These are phyloP conservation scores for Cytospora piceae DNA, from an alignment of 2,329 filamentous ascomycete genomes.

Conservation along the genomic window DNA sequence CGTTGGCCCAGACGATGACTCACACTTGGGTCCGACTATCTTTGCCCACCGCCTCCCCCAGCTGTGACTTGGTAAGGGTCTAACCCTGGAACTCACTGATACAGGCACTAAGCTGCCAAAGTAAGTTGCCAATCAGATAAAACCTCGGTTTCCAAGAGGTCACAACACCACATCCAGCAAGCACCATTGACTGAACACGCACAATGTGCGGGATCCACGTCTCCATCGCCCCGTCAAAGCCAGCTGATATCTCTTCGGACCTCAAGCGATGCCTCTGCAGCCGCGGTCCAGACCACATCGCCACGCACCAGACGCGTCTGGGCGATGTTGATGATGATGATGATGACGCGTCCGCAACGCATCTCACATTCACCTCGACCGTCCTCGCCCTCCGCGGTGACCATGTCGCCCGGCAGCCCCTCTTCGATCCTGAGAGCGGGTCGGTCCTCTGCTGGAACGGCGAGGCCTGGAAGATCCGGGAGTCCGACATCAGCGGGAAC, in stretches of 20 bases:
- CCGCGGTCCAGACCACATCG: slow-evolving; percentile 64
- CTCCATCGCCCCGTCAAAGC: slow-evolving; percentile 46
- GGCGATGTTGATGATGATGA: slow-evolving; percentile 24
- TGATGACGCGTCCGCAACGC: slow-evolving; percentile 39
- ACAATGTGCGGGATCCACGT: slow-evolving; percentile 66
- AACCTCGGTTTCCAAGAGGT: too few relatives aligned
- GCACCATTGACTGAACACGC: background rate
- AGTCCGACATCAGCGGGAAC: slow-evolving; percentile 67
- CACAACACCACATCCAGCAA: background rate
- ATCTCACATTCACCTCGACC: slow-evolving; percentile 74
- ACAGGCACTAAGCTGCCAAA: too few relatives aligned
- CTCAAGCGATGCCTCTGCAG: slow-evolving; percentile 54
- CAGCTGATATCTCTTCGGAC: slow-evolving; percentile 39
- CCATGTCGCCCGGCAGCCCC: slow-evolving; percentile 72
- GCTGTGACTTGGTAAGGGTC: background rate
- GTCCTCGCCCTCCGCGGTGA: slow-evolving; percentile 89
- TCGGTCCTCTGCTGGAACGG: slow-evolving; percentile 95
- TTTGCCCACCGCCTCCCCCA: background rate
- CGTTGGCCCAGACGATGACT: background rate
- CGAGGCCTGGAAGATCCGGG: slow-evolving; percentile 81
- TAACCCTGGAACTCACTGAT: background rate
- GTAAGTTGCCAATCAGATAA: too few relatives aligned
- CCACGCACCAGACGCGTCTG: slow-evolving; percentile 44
- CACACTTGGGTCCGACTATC: background rate
- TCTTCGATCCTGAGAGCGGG: slow-evolving; percentile 58